Conservation (phyloP, 768 basidiomycete species). For the Pseudohyphozyma bogoriensis region DNA sequence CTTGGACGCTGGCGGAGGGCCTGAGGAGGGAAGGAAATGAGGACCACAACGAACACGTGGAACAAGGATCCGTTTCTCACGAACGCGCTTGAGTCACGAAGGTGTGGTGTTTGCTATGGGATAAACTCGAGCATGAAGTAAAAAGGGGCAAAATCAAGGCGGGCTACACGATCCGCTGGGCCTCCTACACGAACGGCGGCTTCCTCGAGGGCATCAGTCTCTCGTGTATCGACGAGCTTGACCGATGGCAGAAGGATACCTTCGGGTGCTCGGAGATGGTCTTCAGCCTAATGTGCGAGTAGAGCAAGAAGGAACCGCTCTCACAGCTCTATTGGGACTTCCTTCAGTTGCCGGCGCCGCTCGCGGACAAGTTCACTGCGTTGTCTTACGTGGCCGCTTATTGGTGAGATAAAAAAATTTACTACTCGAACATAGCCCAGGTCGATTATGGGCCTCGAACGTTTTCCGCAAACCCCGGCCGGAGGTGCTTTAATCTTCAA, state of each 20-base stretch:
- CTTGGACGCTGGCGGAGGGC: constrained; percentile 51
- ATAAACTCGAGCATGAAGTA: no score
- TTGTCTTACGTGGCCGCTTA: constrained; percentile 4
- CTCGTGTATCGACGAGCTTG: constrained; percentile 86
- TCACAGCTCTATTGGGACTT: background rate
- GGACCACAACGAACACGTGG: no score
- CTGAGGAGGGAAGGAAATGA: constrained; percentile 42
- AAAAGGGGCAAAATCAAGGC: no score
- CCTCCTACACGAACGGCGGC: constrained; percentile 57
- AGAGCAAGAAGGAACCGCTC: constrained; percentile 11
- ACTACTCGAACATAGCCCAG: no score
- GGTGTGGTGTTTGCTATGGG: no score
- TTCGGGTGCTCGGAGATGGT: constrained; percentile 46
- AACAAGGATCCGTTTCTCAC: no score
- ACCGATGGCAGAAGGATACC: constrained; percentile 73
- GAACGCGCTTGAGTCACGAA: no score
- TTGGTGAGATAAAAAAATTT: no score
- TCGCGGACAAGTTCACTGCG: constrained; percentile 1
- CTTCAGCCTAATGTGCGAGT: constrained; percentile 61
- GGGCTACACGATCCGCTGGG: constrained; percentile 21
- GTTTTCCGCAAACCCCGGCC: no score
- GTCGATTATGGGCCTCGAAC: no score
- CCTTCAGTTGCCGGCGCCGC: background rate
- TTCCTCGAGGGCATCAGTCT: constrained; percentile 89
- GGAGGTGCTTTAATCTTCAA: no score